These are phyloP conservation scores for Madurella fahalii DNA, from an alignment of 2,329 filamentous ascomycete species.

Conservation along the genomic window DNA sequence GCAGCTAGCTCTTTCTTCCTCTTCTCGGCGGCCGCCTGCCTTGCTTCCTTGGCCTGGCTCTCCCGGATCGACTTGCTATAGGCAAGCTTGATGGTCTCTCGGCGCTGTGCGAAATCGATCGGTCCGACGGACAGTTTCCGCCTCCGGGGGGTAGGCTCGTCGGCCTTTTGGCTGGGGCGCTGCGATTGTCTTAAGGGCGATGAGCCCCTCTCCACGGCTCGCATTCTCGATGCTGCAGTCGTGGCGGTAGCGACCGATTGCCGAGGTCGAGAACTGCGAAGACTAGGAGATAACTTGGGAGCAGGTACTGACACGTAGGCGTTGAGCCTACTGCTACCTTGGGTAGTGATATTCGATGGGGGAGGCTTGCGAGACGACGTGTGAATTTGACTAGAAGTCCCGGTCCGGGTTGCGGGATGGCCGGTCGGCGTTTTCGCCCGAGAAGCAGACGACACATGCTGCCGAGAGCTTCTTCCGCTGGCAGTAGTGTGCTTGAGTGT, in stretches of 20 bases:
- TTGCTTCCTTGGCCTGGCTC: slow-evolving; percentile 57
- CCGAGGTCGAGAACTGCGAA: slow-evolving; percentile 78
- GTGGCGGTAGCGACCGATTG: slow-evolving; percentile 72
- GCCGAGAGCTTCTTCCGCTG: slow-evolving; percentile 39
- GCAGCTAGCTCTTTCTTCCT: slow-evolving; percentile 49
- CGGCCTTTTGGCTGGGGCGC: slow-evolving; percentile 31
- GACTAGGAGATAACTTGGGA: slow-evolving; percentile 70
- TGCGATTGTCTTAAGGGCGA: slow-evolving; percentile 38
- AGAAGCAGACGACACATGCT: slow-evolving; percentile 30
- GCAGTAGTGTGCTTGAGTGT: slow-evolving; percentile 40
- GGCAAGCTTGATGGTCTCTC: slow-evolving; percentile 77
- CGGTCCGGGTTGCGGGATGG: slow-evolving; percentile 33
- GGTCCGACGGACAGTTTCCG: slow-evolving; percentile 62
- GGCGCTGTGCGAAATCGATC: slow-evolving; percentile 78
- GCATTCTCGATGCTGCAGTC: slow-evolving; percentile 66
- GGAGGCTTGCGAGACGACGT: slow-evolving; percentile 36
- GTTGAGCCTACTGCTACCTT: slow-evolving; percentile 59
- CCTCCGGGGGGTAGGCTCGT: slow-evolving; percentile 39
- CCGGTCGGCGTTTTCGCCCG: slow-evolving; percentile 40
- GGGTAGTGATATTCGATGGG: slow-evolving; percentile 39
- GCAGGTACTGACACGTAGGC: slow-evolving; percentile 69
- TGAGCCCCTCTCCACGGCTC: slow-evolving; percentile 54
- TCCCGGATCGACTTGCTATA: slow-evolving; percentile 81
- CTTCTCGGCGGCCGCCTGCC: slow-evolving; percentile 51
- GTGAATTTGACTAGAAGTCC: slow-evolving; percentile 40